Conservation (phyloP, 257 asterid genomes). For the Cordia subcordata region DNA sequence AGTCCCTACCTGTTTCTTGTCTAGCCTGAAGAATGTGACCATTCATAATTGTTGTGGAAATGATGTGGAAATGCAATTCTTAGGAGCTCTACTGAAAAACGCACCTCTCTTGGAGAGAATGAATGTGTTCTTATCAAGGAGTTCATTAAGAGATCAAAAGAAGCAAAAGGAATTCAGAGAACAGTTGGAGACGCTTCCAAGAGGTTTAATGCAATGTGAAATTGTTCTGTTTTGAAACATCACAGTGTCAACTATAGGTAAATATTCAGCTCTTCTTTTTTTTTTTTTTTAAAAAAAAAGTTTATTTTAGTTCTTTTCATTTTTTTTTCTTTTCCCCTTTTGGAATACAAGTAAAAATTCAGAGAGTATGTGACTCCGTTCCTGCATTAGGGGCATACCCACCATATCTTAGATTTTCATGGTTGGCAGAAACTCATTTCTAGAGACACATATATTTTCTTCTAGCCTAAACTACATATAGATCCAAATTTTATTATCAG, state of each 20-base stretch:
- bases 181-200: slow-evolving; percentile 24
- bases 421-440: no score
- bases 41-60: slow-evolving; percentile 34
- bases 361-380: no score
- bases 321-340: not conserved
- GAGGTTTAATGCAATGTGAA: slow-evolving; percentile 34
- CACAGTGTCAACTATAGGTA: not conserved
- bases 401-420: no score
- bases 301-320: not conserved
- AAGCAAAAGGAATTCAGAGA: slow-evolving; percentile 21
- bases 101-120: slow-evolving; percentile 36
- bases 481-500: no score
- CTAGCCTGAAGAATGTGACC: slow-evolving; percentile 36
- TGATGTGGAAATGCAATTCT: slow-evolving; percentile 30
- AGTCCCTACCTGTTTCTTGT: slow-evolving; percentile 23
- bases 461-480: no score
- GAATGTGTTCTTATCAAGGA: slow-evolving; percentile 27
- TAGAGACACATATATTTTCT: no score
- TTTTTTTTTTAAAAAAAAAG: slow-evolving; percentile 2
- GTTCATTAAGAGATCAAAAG: slow-evolving; percentile 12
- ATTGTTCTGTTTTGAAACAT: slow-evolving; percentile 23
- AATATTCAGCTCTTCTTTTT: slow-evolving; percentile 14
- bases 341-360: no score
- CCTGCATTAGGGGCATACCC: no score
- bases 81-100: slow-evolving; percentile 29